Percentiles rank a stretch among this genome's conserved stretches.
Evolutionary conservation across 192 early-diverging fungal genomes (phyloP).

Genomic region (Coemansia sp.): DNA sequence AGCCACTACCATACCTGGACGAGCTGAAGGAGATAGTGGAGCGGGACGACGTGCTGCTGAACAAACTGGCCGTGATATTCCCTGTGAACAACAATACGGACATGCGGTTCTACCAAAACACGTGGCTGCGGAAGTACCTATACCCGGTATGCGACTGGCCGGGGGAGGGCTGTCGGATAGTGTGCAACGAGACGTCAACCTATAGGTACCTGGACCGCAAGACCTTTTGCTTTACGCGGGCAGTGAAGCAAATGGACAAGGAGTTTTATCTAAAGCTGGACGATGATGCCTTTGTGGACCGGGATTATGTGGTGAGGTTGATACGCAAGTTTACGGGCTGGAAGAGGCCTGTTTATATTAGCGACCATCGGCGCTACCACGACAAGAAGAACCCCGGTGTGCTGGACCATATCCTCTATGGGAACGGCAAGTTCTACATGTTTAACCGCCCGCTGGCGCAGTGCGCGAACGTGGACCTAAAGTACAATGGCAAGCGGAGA

Average conservation of each 20-base stretch:
- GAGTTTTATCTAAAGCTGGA: slow-evolving; percentile 37
- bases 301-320: slow-evolving; percentile 7
- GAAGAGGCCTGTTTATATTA: slow-evolving; percentile 13
- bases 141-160: slow-evolving; percentile 23
- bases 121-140: slow-evolving; percentile 24
- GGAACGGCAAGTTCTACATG: slow-evolving; percentile 44
- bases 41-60: no score
- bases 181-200: slow-evolving; percentile 16
- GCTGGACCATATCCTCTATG: slow-evolving; percentile 14
- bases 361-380: slow-evolving; percentile 17
- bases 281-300: slow-evolving; percentile 20
- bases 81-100: slow-evolving; percentile 21
- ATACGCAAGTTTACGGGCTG: slow-evolving; percentile 6
- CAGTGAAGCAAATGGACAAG: slow-evolving; percentile 7
- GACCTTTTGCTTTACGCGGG: slow-evolving; percentile 18
- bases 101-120: slow-evolving; percentile 19
- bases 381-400: slow-evolving; percentile 1
- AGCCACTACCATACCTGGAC: no score
- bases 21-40: no score
- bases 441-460: slow-evolving; percentile 24
- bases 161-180: slow-evolving; percentile 8
- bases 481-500: slow-evolving; percentile 2
- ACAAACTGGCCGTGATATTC: slow-evolving; percentile 11
- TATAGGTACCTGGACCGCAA: slow-evolving; percentile 17
- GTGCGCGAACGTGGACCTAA: slow-evolving; percentile 14